Evolutionary conservation across 306 rosid species (phyloP).

Genomic region (Quercus mongolica): DNA sequence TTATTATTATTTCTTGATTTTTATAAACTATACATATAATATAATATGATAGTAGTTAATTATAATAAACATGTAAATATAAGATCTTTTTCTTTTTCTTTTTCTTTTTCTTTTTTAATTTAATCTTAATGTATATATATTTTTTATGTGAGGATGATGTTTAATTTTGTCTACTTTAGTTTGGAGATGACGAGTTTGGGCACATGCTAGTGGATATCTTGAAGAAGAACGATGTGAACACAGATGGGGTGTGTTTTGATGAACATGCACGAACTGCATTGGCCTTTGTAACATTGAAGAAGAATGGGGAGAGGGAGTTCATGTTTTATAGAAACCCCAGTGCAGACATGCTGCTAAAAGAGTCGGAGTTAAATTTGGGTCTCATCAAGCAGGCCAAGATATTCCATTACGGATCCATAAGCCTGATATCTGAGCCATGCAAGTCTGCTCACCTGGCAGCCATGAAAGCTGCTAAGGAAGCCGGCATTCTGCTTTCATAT

Average conservation of each 20-base stretch:
- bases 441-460: constrained; percentile 70
- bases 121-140: neutral
- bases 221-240: constrained; percentile 46
- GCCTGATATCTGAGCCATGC: constrained; percentile 67
- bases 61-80: too few relatives aligned
- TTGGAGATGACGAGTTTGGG: constrained; percentile 72
- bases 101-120: neutral
- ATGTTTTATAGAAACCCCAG: constrained; percentile 74
- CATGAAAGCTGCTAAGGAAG: constrained; percentile 59
- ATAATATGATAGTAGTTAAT: too few relatives aligned
- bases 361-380: constrained; percentile 47
- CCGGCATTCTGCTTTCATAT: constrained; percentile 59
- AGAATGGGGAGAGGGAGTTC: constrained; percentile 72
- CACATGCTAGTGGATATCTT: constrained; percentile 54
- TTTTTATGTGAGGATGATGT: neutral
- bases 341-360: constrained; percentile 62
- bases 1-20: neutral
- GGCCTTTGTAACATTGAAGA: constrained; percentile 63
- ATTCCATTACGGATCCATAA: constrained; percentile 68
- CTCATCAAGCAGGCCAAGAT: constrained; percentile 51
- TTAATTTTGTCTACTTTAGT: constrained; percentile 20
- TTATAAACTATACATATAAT: neutral
- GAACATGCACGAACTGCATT: constrained; percentile 59
- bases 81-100: too few relatives aligned
- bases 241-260: constrained; percentile 53